Base-by-base conservation (phyloP, 2,329 filamentous ascomycete genomes). In the Knufia fluminis region DNA sequence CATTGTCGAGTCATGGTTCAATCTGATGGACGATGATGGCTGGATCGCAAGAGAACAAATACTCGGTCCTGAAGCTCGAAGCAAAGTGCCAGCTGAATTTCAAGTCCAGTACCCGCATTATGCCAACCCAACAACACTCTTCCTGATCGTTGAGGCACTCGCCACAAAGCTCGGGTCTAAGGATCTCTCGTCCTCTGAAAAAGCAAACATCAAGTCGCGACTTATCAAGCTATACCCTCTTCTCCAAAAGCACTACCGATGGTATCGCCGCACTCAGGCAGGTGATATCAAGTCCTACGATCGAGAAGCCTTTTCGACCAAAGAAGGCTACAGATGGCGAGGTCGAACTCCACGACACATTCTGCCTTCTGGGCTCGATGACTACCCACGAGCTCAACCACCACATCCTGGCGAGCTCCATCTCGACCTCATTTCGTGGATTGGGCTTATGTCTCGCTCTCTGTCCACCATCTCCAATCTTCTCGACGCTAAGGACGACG, bases 21-120 rank as follows among this genome's bases (percentile, higher is more conserved):
- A 83, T 56, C 78, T 94, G 16, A 95, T 97, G 79, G 92, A 98
- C 57, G 85, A 92, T 14, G 89, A 97, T 64, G 92, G 92, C 48
- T 98, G 92, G 92, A 97, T 98, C 63, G 87, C 83, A 2, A 84
- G 92, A 46, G 92, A 98, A 71, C 90, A 96, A 68, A 97, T 98
- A 52, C 78, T 98, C 1, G 92, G 92, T 1, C 69, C 78, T 2
- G 92, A 98, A 70, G 92, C 92, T 41, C 82, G 91, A 54, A 95
- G 85, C 75, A 97, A 96, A 68, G 92, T 98, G 1, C 92, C 92
- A 0, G 67, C 75, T 3, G 90, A 97, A 67, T 98, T 98, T 65
- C 90, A 94, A 61, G 79, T 89, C 12, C 92, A 97, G 63, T 97
- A 97, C 63, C 91, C 92, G 20, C 90, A 97, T 66, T 96, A 96